Evolutionary conservation across 495 filamentous ascomycete species (phyloP), one percentile per base, ranked within the genome.

Genomic region (Penicillium steckii): DNA sequence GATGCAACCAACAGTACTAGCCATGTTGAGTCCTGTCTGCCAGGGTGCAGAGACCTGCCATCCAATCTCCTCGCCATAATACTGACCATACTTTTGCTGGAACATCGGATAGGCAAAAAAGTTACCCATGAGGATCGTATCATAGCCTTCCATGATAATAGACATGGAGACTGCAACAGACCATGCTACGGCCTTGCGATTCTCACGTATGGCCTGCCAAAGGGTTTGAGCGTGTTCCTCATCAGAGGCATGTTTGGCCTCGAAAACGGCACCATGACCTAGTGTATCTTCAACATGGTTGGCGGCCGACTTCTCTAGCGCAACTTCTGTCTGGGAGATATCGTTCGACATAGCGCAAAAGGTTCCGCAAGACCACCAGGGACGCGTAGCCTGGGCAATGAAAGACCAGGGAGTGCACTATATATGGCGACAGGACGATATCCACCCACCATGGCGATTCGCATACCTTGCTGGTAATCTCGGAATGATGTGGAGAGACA

Each of bases 91-190:
- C 23, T 63, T 68, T 2, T 56, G 29, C 26, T 61, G 61, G 48
- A 78, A 79, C 5, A 60, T 29, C 19, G 68, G 69, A 33, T 70
- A 72, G 19, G 55, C 65, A 47, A 65, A 73, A 47, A 74, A 73
- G 27, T 71, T 72, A 37, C 62, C 62, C 50, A 80, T 69, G 12
- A 79, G 68, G 17, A 69, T 69, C 13, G 73, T 61, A 55, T 79
- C 76, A 57, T 78, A 81, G 8, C 78, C 78, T 55, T 80, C 76
- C 77, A 81, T 80, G 49, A 77, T 62, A 29, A 81, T 73, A 1
- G 67, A 58, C 46, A 72, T 56, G 12, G 75, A 78, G 17, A 79
- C 60, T 9, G 75, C 44, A 44, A 76, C 58, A 1, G 72, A 76
- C 75, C 74, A 81, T n/a, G 49, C 59, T 9, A 78, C 69, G 5